Evolutionary conservation across 202 grass and related monocot genomes (phyloP).

Genomic region (Cymbopogon flexuosus): DNA sequence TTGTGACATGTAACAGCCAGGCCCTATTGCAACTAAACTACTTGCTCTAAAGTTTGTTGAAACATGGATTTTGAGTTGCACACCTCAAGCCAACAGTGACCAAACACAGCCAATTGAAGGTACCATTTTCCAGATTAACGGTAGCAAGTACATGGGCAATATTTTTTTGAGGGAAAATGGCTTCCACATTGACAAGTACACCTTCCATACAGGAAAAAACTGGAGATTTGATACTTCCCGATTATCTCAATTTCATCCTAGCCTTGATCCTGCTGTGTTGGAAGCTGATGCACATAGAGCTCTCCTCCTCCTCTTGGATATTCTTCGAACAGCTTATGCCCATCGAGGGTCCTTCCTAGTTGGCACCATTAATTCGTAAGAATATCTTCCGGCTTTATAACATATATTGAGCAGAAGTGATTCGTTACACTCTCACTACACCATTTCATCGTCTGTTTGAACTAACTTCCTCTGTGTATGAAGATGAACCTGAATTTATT

Average conservation of each 20-base stretch:
- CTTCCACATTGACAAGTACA: constrained; percentile 10
- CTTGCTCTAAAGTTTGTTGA: constrained; percentile 80
- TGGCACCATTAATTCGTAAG: constrained; percentile 86
- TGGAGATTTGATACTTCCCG: constrained; percentile 55
- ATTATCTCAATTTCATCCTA: constrained; percentile 54
- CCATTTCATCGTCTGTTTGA: background rate
- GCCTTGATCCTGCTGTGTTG: constrained; percentile 60
- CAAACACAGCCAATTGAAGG: constrained; percentile 44
- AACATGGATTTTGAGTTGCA: constrained; percentile 66
- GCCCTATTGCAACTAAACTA: constrained; percentile 66
- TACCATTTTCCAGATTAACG: constrained; percentile 9
- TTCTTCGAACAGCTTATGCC: constrained; percentile 55
- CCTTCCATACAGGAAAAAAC: constrained; percentile 51
- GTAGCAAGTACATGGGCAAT: constrained; percentile 9
- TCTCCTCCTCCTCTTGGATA: constrained; percentile 71
- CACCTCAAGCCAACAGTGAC: constrained; percentile 45
- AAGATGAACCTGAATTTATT: constrained; percentile 7
- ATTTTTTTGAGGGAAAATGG: background rate
- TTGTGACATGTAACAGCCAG: constrained; percentile 50
- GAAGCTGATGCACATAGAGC: constrained; percentile 71
- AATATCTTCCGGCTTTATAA: constrained; percentile 26
- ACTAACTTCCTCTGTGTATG: background rate
- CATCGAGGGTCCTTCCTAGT: constrained; percentile 70
- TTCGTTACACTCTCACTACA: background rate
- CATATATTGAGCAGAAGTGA: constrained; percentile 25